Base-by-base conservation (phyloP, 768 basidiomycete genomes). In the Collybiopsis confluens region DNA sequence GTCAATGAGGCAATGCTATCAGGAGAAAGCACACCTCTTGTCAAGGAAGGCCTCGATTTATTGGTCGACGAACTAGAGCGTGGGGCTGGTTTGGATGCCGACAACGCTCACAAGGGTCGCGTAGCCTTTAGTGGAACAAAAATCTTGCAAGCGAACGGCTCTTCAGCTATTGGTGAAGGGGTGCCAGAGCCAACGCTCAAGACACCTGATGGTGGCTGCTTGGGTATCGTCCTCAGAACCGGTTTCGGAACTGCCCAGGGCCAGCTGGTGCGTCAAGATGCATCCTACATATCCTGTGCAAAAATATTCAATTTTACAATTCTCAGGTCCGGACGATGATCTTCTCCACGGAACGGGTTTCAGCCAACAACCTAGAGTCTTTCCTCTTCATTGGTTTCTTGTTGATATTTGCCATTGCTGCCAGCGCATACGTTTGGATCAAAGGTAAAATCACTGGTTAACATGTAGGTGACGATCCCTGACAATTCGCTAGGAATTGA, bases 1-100 rank as follows among this genome's bases (percentile, higher is more conserved):
- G 95, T 98, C 59, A 99, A 99, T 67, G 97, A 99, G 68, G 97
- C 97, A 24, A 98, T 99, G 97, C 75, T 99, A 2, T 97, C 94
- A 1, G 97, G 97, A 47, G 97, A 99, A 73, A 97, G 94, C 0
- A 99, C 97, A 0, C 97, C 97, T 0, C 76, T 99, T 8, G 76
- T 99, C 44, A 99, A 99, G 65, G 97, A 99, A 64, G 93, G 91
- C 13, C 88, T 98, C 54, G 88, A 92, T 58, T 76, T 98, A 0
- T 75, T 92, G 9, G 90, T 95, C 4, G 72, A 76, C 0, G 66
- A 71, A 36, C 38, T 42, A 26, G 38, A 53, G 23, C 43, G 41
- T 16, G 52, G 52, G 4, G 94, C 96, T 47, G 76, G 71, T 21
- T 78, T 98, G 37, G 92, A 97, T 61, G 86, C 92, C 26, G 93